phyloP scores from a whole-genome alignment of 345 rosid species.

The Aethionema arabicum region DNA sequence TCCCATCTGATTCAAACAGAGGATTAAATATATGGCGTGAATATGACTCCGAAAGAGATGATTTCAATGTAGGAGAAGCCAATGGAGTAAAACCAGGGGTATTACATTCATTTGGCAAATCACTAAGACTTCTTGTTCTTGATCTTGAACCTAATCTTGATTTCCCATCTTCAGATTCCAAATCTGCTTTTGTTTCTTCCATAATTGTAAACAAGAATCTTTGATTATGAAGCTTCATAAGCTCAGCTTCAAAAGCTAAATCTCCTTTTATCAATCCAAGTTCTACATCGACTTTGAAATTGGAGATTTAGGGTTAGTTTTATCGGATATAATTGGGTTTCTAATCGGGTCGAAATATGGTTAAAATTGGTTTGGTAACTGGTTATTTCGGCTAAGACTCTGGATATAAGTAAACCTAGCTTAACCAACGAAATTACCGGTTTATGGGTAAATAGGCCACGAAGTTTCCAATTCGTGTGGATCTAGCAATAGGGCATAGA shows the following conservation, averaged over 20 bases:
- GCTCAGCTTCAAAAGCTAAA: constrained; percentile 65
- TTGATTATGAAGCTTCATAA: constrained; percentile 92
- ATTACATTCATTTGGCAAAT: constrained; percentile 44
- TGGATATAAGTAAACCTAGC: no score
- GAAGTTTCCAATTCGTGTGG: no score
- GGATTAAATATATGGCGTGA: constrained; percentile 70
- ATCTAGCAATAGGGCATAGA: no score
- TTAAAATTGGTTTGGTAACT: no score
- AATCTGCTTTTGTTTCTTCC: constrained; percentile 90
- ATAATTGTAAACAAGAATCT: constrained; percentile 93
- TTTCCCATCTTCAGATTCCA: constrained; percentile 88
- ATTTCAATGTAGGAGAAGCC: constrained; percentile 67
- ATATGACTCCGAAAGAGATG: constrained; percentile 51
- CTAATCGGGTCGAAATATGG: no score
- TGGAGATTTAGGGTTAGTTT: no score
- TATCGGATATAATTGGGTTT: no score
- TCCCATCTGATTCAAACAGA: constrained; percentile 71
- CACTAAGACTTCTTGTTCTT: constrained; percentile 74
- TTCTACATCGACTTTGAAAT: no score
- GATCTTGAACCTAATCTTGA: constrained; percentile 60
- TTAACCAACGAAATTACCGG: no score
- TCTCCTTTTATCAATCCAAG: constrained; percentile 56
- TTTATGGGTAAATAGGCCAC: no score
- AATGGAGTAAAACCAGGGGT: constrained; percentile 60
- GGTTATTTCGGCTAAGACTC: no score